Conservation (phyloP, 148 eudicot genomes). For the Nepenthes gracilis region DNA sequence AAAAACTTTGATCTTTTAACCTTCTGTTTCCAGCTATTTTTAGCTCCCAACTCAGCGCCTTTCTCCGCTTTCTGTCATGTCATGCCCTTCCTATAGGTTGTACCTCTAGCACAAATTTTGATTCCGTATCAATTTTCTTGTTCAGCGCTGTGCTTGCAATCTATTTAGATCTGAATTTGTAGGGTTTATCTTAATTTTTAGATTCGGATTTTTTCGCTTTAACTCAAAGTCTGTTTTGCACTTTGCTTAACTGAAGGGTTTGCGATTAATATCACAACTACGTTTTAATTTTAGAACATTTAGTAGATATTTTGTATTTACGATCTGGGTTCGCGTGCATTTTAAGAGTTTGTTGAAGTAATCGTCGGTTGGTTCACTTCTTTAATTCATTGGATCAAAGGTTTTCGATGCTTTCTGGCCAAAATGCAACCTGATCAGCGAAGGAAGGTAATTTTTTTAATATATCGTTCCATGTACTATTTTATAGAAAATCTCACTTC, state of each 20-base stretch:
- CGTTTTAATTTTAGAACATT: constrained; percentile 1
- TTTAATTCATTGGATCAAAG: constrained; percentile 13
- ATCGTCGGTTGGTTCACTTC: constrained; percentile 2
- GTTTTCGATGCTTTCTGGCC: constrained; percentile 29
- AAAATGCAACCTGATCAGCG: constrained; percentile 84
- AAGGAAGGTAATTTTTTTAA: constrained; percentile 42
- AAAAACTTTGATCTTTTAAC: too few relatives aligned
- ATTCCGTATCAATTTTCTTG: too few relatives aligned
- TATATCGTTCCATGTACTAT: background rate
- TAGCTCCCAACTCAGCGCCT: too few relatives aligned
- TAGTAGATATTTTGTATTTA: constrained; percentile 1
- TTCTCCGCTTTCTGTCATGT: too few relatives aligned
- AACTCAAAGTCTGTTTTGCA: background rate
- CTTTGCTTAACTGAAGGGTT: background rate
- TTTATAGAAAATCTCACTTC: background rate
- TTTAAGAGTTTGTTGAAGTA: constrained; percentile 3
- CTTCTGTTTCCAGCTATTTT: too few relatives aligned
- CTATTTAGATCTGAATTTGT: constrained; percentile 17
- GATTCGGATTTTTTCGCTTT: background rate
- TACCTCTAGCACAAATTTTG: too few relatives aligned
- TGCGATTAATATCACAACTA: background rate
- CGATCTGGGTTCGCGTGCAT: constrained; percentile 18
- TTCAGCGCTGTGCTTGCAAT: background rate
- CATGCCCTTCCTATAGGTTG: too few relatives aligned
- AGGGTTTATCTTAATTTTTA: constrained; percentile 8